Base-by-base conservation (phyloP, 192 early-diverging fungal genomes). In the Coemansia sp. region DNA sequence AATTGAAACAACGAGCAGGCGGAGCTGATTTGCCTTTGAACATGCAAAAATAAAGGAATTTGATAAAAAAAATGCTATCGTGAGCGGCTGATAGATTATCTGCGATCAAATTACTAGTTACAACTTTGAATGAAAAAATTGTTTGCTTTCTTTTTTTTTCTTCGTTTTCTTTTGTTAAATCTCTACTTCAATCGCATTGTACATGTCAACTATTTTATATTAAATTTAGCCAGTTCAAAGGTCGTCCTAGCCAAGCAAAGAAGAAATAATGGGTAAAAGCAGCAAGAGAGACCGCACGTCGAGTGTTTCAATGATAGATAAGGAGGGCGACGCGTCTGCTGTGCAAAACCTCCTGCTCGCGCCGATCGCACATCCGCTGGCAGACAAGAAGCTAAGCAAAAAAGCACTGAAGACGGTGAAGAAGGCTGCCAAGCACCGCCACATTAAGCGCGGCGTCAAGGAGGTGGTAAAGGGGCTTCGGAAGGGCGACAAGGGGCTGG, bases 401-500 rank as follows among this genome's bases (percentile, higher is more conserved):
- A 83, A 83, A 76, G 73, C 68, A 34, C 72, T 83, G 51, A 78
- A 77, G 81, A 68, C 73, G 1, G 76, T 75, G 44, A 83, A 83
- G 76, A 83, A 83, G 69, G 94, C 95, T 57, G 73, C 91, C 62
- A 94, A 92, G 84, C 88, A 89, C 52, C 94, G 95, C 81, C 88
- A 91, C 45, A 87, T 96, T 45, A 91, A 91, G 79, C 91, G 98
- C 66, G 98, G 98, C 58, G 94, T 98, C 21, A 98, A 98, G 87
- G 98, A 99, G 82, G 95, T 98, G 34, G 92, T 94, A 48, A 98
- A 98, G 87, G 93, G 90, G 67, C 86, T 99, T 73, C 88, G 95
- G 55, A 99, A 99, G 88, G 93, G 94, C 60, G 85, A 90, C 61
- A 96, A 97, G 87, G 97, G 94, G 6, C 64, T 98, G 66, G 96